A percentile compares a stretch with the other conserved stretches of the same genome.
phyloP scores from a whole-genome alignment of 441 rosid species.

The Aleurites moluccanus region DNA sequence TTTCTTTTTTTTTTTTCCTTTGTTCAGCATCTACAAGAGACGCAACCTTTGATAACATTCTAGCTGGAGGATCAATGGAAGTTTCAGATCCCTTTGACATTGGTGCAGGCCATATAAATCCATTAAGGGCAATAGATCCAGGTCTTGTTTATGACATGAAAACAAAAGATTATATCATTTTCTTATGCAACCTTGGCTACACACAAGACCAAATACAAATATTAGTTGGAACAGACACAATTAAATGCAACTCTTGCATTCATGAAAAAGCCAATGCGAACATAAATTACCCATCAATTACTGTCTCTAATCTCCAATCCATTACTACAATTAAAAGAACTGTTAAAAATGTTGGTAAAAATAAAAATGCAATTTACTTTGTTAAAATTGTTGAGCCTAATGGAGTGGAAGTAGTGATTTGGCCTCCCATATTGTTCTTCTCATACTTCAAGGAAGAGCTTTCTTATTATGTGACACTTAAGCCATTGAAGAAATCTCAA shows the following conservation, averaged over 20 bases:
- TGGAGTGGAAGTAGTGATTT: conserved; percentile 57
- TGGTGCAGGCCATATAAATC: conserved; percentile 69
- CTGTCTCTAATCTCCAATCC: conserved; percentile 40
- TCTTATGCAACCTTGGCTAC: conserved; percentile 65
- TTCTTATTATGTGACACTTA: conserved; percentile 47
- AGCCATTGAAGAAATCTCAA: conserved; percentile 39
- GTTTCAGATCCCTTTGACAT: conserved; percentile 49
- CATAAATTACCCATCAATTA: conserved; percentile 69
- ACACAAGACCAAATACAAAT: conserved; percentile 38
- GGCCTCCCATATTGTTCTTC: conserved; percentile 57
- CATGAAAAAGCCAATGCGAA: conserved; percentile 27
- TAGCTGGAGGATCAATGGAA: conserved; percentile 48
- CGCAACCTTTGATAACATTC: conserved; percentile 34
- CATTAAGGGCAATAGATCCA: conserved; percentile 63
- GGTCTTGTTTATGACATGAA: conserved; percentile 62
- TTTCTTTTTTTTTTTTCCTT: background rate
- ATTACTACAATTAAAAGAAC: conserved; percentile 52
- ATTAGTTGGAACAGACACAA: conserved; percentile 30
- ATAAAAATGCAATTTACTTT: conserved; percentile 41
- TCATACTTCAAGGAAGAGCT: conserved; percentile 36
- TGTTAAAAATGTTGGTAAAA: conserved; percentile 47
- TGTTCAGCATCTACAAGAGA: conserved; percentile 40
- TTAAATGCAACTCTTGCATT: conserved; percentile 19
- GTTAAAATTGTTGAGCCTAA: conserved; percentile 38
- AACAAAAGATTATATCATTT: conserved; percentile 49